A percentile compares a stretch with the other conserved stretches of the same genome.
These are phyloP conservation scores for Dentipellis fragilis DNA, from an alignment of 768 basidiomycete genomes.

Conservation along the genomic window DNA sequence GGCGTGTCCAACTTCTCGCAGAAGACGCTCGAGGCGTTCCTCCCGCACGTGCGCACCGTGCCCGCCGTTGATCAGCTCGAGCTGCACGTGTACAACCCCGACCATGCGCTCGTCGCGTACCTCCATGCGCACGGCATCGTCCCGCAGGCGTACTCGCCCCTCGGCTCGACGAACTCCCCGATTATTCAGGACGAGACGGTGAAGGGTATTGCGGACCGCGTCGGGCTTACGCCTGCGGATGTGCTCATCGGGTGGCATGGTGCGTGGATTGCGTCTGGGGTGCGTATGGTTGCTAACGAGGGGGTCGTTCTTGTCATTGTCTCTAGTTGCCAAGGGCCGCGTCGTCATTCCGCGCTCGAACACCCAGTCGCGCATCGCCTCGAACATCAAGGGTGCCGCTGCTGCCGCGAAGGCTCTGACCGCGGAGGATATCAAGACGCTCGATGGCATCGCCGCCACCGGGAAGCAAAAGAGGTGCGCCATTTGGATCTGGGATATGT, in stretches of 20 bases:
- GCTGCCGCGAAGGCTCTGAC: constrained; percentile 36
- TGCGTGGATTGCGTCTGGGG: constrained; percentile 29
- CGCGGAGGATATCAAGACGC: constrained; percentile 38
- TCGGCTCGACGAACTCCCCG: constrained; percentile 60
- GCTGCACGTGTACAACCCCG: constrained; percentile 68
- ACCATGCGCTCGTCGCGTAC: constrained; percentile 56
- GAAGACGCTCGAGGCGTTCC: constrained; percentile 58
- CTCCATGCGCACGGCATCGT: constrained; percentile 62
- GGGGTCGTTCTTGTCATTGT: neutral
- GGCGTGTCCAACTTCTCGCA: constrained; percentile 75
- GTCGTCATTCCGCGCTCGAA: constrained; percentile 73
- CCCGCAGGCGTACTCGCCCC: constrained; percentile 73
- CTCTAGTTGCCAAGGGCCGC: constrained; percentile 36
- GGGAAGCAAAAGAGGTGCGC: constrained; percentile 55
- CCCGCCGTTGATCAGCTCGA: constrained; percentile 60
- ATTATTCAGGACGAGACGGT: constrained; percentile 56
- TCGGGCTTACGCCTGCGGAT: constrained; percentile 43
- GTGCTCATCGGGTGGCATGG: constrained; percentile 55
- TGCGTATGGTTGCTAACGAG: neutral
- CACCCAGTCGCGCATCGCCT: constrained; percentile 55
- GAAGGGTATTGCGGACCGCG: constrained; percentile 45
- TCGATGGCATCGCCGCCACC: constrained; percentile 46
- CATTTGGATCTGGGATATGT: neutral
- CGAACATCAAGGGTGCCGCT: constrained; percentile 45
- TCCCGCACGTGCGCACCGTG: constrained; percentile 55